Base-by-base conservation (phyloP, 768 basidiomycete genomes). In the Lactifluus hygrophoroides region DNA sequence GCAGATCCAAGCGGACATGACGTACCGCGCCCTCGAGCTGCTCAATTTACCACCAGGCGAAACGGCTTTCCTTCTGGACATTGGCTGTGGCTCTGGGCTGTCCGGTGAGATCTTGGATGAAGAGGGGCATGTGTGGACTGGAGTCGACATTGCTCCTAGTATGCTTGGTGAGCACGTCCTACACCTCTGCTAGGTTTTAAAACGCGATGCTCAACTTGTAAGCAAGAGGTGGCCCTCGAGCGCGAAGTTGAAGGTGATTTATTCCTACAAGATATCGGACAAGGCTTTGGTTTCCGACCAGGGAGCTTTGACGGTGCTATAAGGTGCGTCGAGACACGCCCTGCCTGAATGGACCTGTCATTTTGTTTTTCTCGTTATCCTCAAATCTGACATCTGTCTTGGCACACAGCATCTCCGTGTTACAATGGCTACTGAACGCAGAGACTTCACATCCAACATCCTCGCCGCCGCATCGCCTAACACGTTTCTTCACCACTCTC, bases 281-380 rank as follows among this genome's bases (percentile, higher is more conserved):
- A 99, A 70, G 96, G 96, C 0, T 90, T 98, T 67, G 94, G 94
- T 7, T 99, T 96, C 71, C 81, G 96, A 40, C 90, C 96, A 56
- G 96, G 95, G 60, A 88, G 89, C 62, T 98, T 99, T 69, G 96
- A 99, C 69, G 96, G 95, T 40, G 94, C 92, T 6, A 98, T 99
- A 68, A 95, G 94, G 94, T 88, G 37, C 34, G n/a, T n/a, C n/a
- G 75, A n/a, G 14, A 27, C 5, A 4, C 23, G 1, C 19, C 4
- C 10, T 7, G 1, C 30, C 35, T 40, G 35, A 35, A 35, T 11
- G 5, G 14, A 35, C 35, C 2, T 25, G 5, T 23, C 49, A 52
- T 42, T 34, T 50, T 37, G 30, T 37, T 48, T 40, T 43, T 37
- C 19, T 45, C n/a, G 8, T 2, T 6, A 17, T 34, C 57, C 43